Base-by-base conservation (phyloP, 1,284 basidiomycete species). In the Schizopora paradoxa region DNA sequence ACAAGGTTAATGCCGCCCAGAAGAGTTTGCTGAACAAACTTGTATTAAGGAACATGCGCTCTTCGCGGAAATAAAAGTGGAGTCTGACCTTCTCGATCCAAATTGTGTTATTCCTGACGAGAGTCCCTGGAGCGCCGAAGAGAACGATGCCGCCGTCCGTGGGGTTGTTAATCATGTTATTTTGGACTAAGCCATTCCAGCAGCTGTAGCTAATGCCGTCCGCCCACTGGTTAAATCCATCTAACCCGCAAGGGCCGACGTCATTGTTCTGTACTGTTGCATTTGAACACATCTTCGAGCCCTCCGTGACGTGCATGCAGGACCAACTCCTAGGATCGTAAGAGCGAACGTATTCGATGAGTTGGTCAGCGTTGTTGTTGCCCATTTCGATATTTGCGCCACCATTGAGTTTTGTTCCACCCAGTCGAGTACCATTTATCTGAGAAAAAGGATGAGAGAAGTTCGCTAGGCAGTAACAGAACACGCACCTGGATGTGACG, bases 61-160 rank as follows among this genome's bases (percentile, higher is more conserved):
- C 10, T 18, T 18, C 18, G 44, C 36, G 10, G 28, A 31, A 28
- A 51, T 29, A 32, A 32, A 36, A 40, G 14, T 40, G 40, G 33
- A 10, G 51, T 22, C 74, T 43, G 54, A 84, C 83, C 43, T 75
- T 83, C 34, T 78, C 67, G 5, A 84, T 74, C 71, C 74, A 81
- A 52, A 91, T 82, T 0, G 82, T 87, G 58, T 85, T 85, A 55
- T 80, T 79, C 51, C 82, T 74, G n/a, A 92, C 77, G 35, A 75
- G 67, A 1, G 80, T 80, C 2, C 82, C 86, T 2, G 86, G 86
- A 1, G 86, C 67, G n/a, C 88, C 89, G 56, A 92, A 92, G 2
- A 92, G 56, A 1, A 91, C 90, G 44, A 91, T 86, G 2, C 82
- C 86, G 7, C 86, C 86, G 58, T 92, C 90, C 1, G 90, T 91